These are phyloP conservation scores for Aphanomyces invadans DNA, from an alignment of 352 stramenopile genomes.

Conservation along the genomic window DNA sequence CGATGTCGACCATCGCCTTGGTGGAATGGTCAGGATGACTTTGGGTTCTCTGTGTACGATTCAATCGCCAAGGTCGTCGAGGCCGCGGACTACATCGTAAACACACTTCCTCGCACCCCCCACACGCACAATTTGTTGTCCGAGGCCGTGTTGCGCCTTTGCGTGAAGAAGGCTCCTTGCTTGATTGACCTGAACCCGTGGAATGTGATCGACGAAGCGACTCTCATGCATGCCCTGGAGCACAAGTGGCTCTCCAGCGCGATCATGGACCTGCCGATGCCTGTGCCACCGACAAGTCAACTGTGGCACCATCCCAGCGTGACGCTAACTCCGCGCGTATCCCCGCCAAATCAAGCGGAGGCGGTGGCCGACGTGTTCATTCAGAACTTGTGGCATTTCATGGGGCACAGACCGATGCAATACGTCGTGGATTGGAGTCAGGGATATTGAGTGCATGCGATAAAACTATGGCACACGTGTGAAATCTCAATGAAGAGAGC, in stretches of 20 bases:
- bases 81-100: slow-evolving; percentile 69
- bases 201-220: slow-evolving; percentile 56
- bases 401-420: neutral
- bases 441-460: neutral
- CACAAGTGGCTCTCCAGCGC: slow-evolving; percentile 32
- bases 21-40: slow-evolving; percentile 28
- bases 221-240: slow-evolving; percentile 57
- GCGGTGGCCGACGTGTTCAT: slow-evolving; percentile 75
- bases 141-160: slow-evolving; percentile 36
- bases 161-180: slow-evolving; percentile 40
- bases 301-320: slow-evolving; percentile 59
- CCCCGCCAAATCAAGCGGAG: slow-evolving; percentile 53
- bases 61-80: slow-evolving; percentile 40
- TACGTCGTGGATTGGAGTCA: neutral
- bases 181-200: slow-evolving; percentile 80
- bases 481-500: too few species aligned
- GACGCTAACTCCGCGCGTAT: slow-evolving; percentile 73
- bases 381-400: neutral
- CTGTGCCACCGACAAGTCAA: slow-evolving; percentile 28
- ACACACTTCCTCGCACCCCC: slow-evolving; percentile 64
- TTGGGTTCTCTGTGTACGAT: slow-evolving; percentile 29
- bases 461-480: too few species aligned
- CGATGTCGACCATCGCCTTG: slow-evolving; percentile 30
- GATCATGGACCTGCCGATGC: neutral
- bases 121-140: slow-evolving; percentile 55